phyloP scores from a whole-genome alignment of 306 rosid species.

The Cucurbita maxima region DNA sequence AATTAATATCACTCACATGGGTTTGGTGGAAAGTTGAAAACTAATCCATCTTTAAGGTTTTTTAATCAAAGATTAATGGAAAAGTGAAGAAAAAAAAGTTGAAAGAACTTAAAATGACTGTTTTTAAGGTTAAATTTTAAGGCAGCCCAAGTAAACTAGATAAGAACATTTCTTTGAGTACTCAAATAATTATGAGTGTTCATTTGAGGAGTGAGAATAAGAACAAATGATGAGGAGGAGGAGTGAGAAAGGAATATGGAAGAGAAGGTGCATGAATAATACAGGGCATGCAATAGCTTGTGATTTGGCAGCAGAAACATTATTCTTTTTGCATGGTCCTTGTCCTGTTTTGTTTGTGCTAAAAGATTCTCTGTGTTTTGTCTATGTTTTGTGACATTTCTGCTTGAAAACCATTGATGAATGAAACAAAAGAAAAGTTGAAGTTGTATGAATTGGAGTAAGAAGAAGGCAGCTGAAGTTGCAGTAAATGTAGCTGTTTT shows the following conservation, averaged over 20 bases:
- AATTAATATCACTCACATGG: background rate
- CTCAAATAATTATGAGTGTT: background rate
- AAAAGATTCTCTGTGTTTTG: background rate
- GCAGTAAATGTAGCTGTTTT: background rate
- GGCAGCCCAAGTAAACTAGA: background rate
- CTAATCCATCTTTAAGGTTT: background rate
- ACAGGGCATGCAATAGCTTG: background rate
- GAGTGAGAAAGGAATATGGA: background rate
- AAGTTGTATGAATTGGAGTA: background rate
- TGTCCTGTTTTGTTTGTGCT: background rate
- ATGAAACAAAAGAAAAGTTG: background rate
- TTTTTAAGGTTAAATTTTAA: background rate
- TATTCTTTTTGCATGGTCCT: background rate
- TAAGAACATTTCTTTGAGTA: background rate
- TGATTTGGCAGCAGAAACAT: background rate
- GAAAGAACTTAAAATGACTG: background rate
- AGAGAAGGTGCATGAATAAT: background rate
- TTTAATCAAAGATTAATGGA: background rate
- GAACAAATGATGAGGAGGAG: background rate
- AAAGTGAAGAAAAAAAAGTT: background rate
- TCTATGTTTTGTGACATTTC: background rate
- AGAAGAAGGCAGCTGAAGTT: background rate
- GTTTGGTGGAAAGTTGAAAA: constrained; percentile 2
- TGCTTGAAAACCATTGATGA: background rate
- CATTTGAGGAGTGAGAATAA: background rate